Evolutionary conservation across 768 basidiomycete species (phyloP), one percentile per base, ranked within the genome.

Genomic region (Pisolithus marmoratus): DNA sequence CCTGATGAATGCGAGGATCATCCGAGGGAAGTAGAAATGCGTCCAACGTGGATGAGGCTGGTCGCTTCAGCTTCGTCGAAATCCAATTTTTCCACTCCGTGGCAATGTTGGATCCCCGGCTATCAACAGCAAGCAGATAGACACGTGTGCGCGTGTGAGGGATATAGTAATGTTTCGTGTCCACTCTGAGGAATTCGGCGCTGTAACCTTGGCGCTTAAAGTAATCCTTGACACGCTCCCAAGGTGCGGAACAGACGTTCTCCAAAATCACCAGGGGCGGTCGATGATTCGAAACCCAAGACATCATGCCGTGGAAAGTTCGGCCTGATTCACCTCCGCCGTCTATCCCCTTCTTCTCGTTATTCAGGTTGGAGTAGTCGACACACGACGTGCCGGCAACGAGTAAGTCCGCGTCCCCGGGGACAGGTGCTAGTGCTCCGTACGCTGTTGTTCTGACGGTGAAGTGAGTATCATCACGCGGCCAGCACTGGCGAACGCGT

Each of bases 321-420:
- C 88, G 78, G 7, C 94, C 93, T 14, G 93, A 95, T 68, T 97
- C 94, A 43, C 94, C 94, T 52, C 87, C 84, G 6, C 78, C 91
- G 44, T 91, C 84, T 27, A 97, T 90, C 31, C 83, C 85, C 66
- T 97, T 91, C 65, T 91, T 91, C 63, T 90, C 81, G 59, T 87
- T 93, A 67, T 97, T 97, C 52, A 97, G 78, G 61, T 87, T 91
- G n/a, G 94, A 96, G 59, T 95, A 96, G 64, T 96, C 94, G 57
- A 96, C 94, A 55, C 94, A 97, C 20, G 93, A 95, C 1, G 94
- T 97, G 27, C 94, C 94, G 3, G 94, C 94, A 52, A 97, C 80
- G 26, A 95, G 77, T 50, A 96, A 74, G 66, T 96, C 94, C 26
- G 91, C 90, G 56, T 94, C 83, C 12, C 91, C 92, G 0, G 94